phyloP scores from a whole-genome alignment of 257 asterid species.

The Leonotis leonurus region DNA sequence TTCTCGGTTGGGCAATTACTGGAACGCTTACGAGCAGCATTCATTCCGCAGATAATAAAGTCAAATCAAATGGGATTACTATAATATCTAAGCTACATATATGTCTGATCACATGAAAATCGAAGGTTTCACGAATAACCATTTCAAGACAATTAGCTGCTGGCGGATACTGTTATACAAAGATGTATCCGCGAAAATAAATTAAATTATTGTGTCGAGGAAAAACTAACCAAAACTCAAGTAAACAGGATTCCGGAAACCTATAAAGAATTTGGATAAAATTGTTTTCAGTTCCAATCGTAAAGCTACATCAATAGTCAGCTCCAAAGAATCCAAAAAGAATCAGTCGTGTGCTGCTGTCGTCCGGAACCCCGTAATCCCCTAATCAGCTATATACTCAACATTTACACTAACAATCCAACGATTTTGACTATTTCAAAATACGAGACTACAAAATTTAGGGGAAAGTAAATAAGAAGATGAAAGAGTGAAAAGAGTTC shows the following conservation, averaged over 20 bases:
- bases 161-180: not conserved
- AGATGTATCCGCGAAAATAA: not conserved
- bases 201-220: too few relatives aligned
- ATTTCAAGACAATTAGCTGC: not conserved
- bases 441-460: not conserved
- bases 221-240: not conserved
- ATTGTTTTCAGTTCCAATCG: not conserved
- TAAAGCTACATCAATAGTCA: not conserved
- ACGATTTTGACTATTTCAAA: not conserved
- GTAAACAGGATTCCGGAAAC: not conserved
- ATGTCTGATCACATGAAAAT: not conserved
- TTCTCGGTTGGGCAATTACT: too few relatives aligned
- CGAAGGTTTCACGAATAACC: not conserved
- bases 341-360: not conserved
- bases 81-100: not conserved
- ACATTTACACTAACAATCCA: not conserved
- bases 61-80: too few relatives aligned
- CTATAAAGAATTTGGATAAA: not conserved
- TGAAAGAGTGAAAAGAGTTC: constrained; percentile 1
- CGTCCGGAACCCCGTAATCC: not conserved
- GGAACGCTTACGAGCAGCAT: too few relatives aligned
- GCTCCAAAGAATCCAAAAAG: not conserved
- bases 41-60: not conserved
- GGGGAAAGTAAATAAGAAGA: not conserved
- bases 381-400: not conserved